A percentile compares a stretch with the other conserved stretches of the same genome.
These are phyloP conservation scores for Claviceps humidiphila DNA, from an alignment of 2,329 filamentous ascomycete genomes.

Conservation along the genomic window DNA sequence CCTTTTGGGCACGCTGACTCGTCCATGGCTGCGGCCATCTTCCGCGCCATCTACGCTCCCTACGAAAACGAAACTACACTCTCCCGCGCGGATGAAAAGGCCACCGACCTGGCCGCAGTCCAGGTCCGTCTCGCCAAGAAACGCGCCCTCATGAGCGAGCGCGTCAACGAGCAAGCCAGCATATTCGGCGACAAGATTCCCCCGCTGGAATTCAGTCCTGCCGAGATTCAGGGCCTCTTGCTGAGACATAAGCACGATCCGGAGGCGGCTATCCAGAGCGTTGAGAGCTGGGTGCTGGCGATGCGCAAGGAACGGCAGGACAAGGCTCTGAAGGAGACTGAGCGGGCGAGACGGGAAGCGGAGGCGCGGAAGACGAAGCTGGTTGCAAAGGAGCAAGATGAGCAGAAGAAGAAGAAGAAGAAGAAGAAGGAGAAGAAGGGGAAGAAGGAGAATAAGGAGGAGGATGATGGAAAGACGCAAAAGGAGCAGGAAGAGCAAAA, in stretches of 20 bases:
- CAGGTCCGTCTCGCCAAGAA: conserved; percentile 16
- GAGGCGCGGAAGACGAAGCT: conserved; percentile 7
- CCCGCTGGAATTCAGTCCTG: conserved; percentile 42
- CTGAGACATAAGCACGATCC: conserved; percentile 42
- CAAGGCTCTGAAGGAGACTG: conserved; percentile 19
- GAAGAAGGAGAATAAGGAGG: background rate
- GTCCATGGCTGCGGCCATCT: conserved; percentile 39
- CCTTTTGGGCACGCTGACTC: conserved; percentile 41
- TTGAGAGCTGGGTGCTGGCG: conserved; percentile 35
- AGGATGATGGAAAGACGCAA: background rate
- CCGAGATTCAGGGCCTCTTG: conserved; percentile 46
- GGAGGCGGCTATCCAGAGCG: conserved; percentile 30
- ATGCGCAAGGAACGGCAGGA: conserved; percentile 36
- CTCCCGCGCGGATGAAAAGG: conserved; percentile 9
- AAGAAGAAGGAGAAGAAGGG: background rate
- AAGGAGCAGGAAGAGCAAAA: background rate
- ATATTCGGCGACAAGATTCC: conserved; percentile 40
- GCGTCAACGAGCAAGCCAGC: conserved; percentile 31
- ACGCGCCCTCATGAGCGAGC: conserved; percentile 22
- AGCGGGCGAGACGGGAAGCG: conserved; percentile 11
- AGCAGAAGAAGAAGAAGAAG: background rate
- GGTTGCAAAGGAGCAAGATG: background rate
- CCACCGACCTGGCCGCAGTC: conserved; percentile 17
- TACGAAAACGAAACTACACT: conserved; percentile 24
- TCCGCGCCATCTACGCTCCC: conserved; percentile 43